Base-by-base conservation (phyloP, 768 basidiomycete genomes). In the Cystofilobasidium macerans region DNA sequence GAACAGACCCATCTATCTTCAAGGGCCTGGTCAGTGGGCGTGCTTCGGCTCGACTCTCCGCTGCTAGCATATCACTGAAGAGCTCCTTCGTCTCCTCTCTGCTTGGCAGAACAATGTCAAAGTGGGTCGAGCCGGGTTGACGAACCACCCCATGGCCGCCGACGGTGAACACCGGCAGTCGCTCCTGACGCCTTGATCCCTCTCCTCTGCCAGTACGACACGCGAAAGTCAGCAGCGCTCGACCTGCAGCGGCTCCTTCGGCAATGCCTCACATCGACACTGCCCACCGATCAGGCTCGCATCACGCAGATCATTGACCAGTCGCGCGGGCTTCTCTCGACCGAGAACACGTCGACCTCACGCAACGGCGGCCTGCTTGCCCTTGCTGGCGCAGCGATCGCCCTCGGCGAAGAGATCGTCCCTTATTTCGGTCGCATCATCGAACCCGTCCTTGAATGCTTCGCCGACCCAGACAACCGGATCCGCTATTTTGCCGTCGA, bases 281-380 rank as follows among this genome's bases (percentile, higher is more conserved):
- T 62, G 24, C 61, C 57, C 12, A n/a, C 85, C 42, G 92, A 95
- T 76, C 81, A 84, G 58, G 82, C 84, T 24, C 83, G 87, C 22
- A 93, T 95, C 72, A 80, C 80, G 70, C 82, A 86, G 72, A 95
- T 98, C 70, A 85, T 97, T 68, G 89, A 92, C 78, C 93, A 97
- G 72, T 82, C 97, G 69, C 88, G 92, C 67, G 89, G 91, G 24
- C 89, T 97, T 85, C 94, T 93, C 79, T 86, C 81, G 73, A 86
- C 87, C 70, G 77, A 83, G 24, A 80, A 84, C 38, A 91, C 93
- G 73, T 84, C 89, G 28, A 91, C 95, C 71, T 83, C 91, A 53
- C 82, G 93, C 53, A 97, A 94, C 75, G 94, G 94, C 40, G 94
- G 94, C 6, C 81, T 97, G 48, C 97, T 97, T 71, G 94, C 94